A percentile compares a stretch with the other conserved stretches of the same genome.
These are phyloP conservation scores for Metschnikowia kunwiensis DNA, from an alignment of 805 yeast genomes.

Conservation along the genomic window DNA sequence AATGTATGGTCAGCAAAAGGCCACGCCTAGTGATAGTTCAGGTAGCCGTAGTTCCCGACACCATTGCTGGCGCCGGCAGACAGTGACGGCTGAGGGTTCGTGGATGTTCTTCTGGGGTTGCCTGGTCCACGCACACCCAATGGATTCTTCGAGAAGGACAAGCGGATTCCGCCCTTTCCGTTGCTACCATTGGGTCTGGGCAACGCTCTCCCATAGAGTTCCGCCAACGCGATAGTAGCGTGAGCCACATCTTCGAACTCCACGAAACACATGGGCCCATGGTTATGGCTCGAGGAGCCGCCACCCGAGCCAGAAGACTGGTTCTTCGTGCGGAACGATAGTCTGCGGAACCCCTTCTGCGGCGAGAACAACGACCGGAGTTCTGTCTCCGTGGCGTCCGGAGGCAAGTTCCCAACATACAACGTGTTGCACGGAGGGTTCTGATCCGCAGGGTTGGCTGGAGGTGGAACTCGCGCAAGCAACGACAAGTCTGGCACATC, in stretches of 20 bases:
- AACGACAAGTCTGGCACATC: constrained; percentile 65
- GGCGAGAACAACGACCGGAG: constrained; percentile 81
- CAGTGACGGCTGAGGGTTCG: constrained; percentile 23
- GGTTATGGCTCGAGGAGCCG: constrained; percentile 41
- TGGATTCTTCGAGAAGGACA: constrained; percentile 94
- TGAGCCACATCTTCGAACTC: constrained; percentile 94
- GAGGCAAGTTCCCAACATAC: constrained; percentile 95
- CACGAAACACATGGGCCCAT: constrained; percentile 99
- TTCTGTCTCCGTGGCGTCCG: constrained; percentile 94
- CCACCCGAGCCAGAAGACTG: constrained; percentile 22
- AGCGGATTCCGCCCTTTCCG: constrained; percentile 89
- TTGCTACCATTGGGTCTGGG: constrained; percentile 70
- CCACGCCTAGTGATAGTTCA: constrained; percentile 25
- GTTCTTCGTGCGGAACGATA: constrained; percentile 82
- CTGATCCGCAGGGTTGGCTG: constrained; percentile 98
- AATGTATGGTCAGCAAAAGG: neutral
- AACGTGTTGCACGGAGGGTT: constrained; percentile 98
- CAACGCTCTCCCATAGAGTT: constrained; percentile 86
- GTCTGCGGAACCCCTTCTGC: constrained; percentile 88
- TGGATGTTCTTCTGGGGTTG: constrained; percentile 40
- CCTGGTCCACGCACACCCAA: constrained; percentile 86
- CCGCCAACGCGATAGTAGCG: constrained; percentile 93
- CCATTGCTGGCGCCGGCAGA: constrained; percentile 18
- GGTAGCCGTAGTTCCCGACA: constrained; percentile 37
- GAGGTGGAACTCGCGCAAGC: constrained; percentile 79